Conservation (phyloP, 192 early-diverging fungal species). For the Coemansia interrupta region DNA sequence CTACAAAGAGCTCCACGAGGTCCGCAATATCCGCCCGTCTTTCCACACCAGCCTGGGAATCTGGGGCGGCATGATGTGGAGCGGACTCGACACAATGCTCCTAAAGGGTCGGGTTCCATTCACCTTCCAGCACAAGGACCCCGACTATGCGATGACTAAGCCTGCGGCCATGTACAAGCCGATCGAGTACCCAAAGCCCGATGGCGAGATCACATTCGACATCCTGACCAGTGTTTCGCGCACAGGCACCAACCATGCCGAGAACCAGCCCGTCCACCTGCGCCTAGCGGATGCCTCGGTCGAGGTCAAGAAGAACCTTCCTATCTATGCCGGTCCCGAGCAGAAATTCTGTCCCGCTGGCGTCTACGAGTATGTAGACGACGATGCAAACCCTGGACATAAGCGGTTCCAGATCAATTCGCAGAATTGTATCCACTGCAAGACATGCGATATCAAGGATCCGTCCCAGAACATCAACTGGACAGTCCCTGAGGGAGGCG, state of each 20-base stretch:
- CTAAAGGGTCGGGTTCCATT: conserved; percentile 90
- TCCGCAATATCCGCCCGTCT: conserved; percentile 90
- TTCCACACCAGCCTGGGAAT: conserved; percentile 87
- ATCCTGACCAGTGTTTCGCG: conserved; percentile 89
- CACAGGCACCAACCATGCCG: conserved; percentile 89
- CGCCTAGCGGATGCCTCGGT: conserved; percentile 69
- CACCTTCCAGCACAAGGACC: conserved; percentile 84
- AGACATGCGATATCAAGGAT: conserved; percentile 99
- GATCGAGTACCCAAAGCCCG: conserved; percentile 96
- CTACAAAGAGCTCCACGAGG: conserved; percentile 82
- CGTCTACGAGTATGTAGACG: conserved; percentile 97
- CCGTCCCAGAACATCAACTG: conserved; percentile 98
- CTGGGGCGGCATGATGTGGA: conserved; percentile 80
- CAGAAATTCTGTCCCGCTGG: conserved; percentile 95
- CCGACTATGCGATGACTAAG: conserved; percentile 76
- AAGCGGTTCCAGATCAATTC: conserved; percentile 96
- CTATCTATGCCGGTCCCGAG: conserved; percentile 91
- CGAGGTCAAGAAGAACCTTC: conserved; percentile 78
- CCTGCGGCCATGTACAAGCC: conserved; percentile 69
- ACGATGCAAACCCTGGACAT: conserved; percentile 79
- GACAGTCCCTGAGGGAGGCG: conserved; percentile 89
- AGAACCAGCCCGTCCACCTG: conserved; percentile 94
- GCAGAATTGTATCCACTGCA: conserved; percentile 99
- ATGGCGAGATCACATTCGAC: conserved; percentile 92
- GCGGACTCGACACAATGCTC: conserved; percentile 84